Evolutionary conservation across 1,139 yeast species (phyloP).

Genomic region (Pichia sp.): DNA sequence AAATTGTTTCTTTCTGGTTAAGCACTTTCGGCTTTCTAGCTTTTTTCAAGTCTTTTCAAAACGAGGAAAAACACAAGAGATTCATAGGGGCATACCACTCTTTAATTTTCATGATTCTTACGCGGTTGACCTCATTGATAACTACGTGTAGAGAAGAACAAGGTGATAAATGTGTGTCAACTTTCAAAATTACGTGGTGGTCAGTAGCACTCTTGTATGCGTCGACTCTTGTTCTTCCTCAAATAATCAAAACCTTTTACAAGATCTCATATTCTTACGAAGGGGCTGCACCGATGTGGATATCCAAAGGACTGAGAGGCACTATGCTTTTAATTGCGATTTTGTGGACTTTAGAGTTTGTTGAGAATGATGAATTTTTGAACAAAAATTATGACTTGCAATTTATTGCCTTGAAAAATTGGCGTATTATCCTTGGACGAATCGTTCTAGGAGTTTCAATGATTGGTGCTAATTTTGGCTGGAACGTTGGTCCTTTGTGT

Average conservation of each 20-base stretch:
- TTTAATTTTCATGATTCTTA: slow-evolving; percentile 53
- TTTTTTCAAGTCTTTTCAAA: slow-evolving; percentile 39
- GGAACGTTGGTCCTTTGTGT: slow-evolving; percentile 85
- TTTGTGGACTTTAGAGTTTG: slow-evolving; percentile 76
- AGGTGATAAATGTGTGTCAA: slow-evolving; percentile 66
- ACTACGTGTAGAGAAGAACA: slow-evolving; percentile 91
- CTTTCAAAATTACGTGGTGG: slow-evolving; percentile 66
- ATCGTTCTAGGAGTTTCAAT: slow-evolving; percentile 65
- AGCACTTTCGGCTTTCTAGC: slow-evolving; percentile 66
- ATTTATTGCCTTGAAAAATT: slow-evolving; percentile 40
- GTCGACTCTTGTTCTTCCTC: slow-evolving; percentile 60
- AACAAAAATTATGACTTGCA: slow-evolving; percentile 29
- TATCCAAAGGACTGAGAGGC: slow-evolving; percentile 58
- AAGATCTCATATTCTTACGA: slow-evolving; percentile 69
- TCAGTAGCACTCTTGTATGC: slow-evolving; percentile 52
- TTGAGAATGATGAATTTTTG: slow-evolving; percentile 48
- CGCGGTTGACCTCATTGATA: slow-evolving; percentile 59
- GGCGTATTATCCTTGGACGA: slow-evolving; percentile 69
- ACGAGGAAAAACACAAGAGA: slow-evolving; percentile 30
- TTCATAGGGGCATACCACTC: slow-evolving; percentile 61
- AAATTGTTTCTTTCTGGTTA: slow-evolving; percentile 63
- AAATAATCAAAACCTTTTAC: slow-evolving; percentile 64
- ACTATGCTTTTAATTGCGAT: slow-evolving; percentile 56
- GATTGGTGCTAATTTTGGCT: slow-evolving; percentile 73
- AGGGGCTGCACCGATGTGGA: slow-evolving; percentile 85